Base-by-base conservation (phyloP, 495 filamentous ascomycete species). In the Penicillium ochrochloron region DNA sequence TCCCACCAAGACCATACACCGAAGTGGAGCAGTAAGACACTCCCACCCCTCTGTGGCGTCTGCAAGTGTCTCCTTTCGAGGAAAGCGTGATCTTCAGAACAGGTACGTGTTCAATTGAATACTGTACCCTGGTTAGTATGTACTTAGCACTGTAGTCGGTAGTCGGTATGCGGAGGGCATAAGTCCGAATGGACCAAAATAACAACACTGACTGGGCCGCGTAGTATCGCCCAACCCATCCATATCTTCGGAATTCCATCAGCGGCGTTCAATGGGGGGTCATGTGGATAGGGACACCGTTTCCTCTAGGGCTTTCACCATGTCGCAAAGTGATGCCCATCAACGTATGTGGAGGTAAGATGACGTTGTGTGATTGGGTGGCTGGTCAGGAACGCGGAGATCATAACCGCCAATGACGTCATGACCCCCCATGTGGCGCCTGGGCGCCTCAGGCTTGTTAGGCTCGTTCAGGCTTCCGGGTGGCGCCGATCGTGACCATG, bases 341-440 rank as follows among this genome's bases (percentile, higher is more conserved):
- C 46, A 52, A 61, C 60, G 27, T 51, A n/a, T 34, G 55, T 63
- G 27, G 61, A 51, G n/a, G 37, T 19, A 50, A 27, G 48, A 65
- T 55, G 19, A 21, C 42, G 39, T 19, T 12, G 3, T 25, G 19
- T 63, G 60, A 39, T 51, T 57, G 61, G 63, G 34, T 31, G 51
- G 27, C 23, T 11, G 14, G 19, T 41, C 52, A 67, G 61, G 61
- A 67, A 67, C 65, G 52, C 19, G 54, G 19, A 37, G 31, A 54
- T 35, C 25, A 29, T 37, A n/a, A 12, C 31, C 37, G 57, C 55
- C 42, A 5, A 58, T 64, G 66, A 67, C 66, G 66, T 64, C 66
- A 67, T 61, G 57, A 25, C 33, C 25, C n/a, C 33, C 33, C 64
- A 62, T 62, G 54, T 59, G 53, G 64, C 59, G 59, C 63, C 53